Evolutionary conservation across 208 protist genomes (phyloP).

Genomic region (Trichomonas gallinae): DNA sequence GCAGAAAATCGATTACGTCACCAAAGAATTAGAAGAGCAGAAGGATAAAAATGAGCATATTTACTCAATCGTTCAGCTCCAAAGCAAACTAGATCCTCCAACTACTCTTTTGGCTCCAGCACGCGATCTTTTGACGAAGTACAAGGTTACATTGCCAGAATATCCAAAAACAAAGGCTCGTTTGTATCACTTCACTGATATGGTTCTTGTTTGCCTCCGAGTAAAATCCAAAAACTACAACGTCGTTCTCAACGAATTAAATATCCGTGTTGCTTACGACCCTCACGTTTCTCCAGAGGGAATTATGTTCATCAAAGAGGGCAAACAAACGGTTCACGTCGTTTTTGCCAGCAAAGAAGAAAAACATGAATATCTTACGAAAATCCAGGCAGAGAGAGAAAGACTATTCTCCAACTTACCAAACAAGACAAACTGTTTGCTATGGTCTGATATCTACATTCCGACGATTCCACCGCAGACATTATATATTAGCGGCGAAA

Average conservation of each 20-base stretch:
- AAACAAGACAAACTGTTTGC: background rate
- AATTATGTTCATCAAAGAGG: background rate
- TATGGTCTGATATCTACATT: background rate
- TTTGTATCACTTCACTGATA: background rate
- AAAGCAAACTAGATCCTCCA: background rate
- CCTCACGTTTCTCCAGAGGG: background rate
- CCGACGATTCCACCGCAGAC: background rate
- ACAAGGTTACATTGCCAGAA: background rate
- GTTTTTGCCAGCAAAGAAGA: background rate
- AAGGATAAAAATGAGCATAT: background rate
- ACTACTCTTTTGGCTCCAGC: background rate
- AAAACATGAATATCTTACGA: background rate
- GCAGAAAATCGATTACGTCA: background rate
- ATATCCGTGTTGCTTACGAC: background rate
- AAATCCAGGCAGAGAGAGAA: background rate
- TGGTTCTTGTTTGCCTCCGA: background rate
- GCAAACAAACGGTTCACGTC: background rate
- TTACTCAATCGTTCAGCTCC: background rate
- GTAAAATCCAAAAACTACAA: background rate
- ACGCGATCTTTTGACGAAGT: background rate
- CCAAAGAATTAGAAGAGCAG: background rate
- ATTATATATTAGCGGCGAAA: too few relatives aligned
- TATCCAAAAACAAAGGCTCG: background rate
- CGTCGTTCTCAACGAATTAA: background rate
- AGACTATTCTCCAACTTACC: background rate